phyloP scores from a whole-genome alignment of 352 stramenopile species.

The Peronospora farinosa region DNA sequence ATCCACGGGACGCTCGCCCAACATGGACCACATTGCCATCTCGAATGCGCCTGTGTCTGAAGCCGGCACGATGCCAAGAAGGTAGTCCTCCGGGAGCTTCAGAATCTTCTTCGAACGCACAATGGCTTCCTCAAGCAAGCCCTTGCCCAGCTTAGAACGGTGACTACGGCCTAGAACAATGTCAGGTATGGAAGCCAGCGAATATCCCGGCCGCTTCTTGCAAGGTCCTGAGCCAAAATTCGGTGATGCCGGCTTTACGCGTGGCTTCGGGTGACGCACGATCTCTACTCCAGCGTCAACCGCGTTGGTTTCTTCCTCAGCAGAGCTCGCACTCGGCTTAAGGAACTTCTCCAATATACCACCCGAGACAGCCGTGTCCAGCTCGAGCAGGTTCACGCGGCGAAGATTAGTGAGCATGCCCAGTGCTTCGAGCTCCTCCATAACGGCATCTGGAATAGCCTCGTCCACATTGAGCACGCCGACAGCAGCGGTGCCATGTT shows the following conservation, averaged over 20 bases:
- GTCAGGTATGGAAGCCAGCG: slow-evolving; percentile 81
- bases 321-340: slow-evolving; percentile 30
- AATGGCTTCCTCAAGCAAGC: slow-evolving; percentile 92
- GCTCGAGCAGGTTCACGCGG: slow-evolving; percentile 77
- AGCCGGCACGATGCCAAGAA: slow-evolving; percentile 94
- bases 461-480: slow-evolving; percentile 88
- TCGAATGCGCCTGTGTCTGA: slow-evolving; percentile 98
- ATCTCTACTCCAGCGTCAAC: slow-evolving; percentile 37
- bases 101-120: slow-evolving; percentile 93
- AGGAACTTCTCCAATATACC: slow-evolving; percentile 61
- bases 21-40: slow-evolving; percentile 99
- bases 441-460: slow-evolving; percentile 72
- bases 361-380: slow-evolving; percentile 44
- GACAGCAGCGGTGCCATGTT: slow-evolving; percentile 57
- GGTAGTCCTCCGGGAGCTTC: slow-evolving; percentile 92
- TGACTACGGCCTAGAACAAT: slow-evolving; percentile 92
- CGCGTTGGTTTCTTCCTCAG: slow-evolving; percentile 20
- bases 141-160: slow-evolving; percentile 96
- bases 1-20: slow-evolving; percentile 90
- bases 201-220: slow-evolving; percentile 98
- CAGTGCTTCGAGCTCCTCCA: slow-evolving; percentile 75
- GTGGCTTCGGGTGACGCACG: slow-evolving; percentile 58
- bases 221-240: slow-evolving; percentile 98
- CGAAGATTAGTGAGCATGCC: slow-evolving; percentile 79
- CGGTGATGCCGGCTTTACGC: slow-evolving; percentile 73